phyloP scores from a whole-genome alignment of 192 early-diverging fungal genomes.

The Helicostylum pulchrum region DNA sequence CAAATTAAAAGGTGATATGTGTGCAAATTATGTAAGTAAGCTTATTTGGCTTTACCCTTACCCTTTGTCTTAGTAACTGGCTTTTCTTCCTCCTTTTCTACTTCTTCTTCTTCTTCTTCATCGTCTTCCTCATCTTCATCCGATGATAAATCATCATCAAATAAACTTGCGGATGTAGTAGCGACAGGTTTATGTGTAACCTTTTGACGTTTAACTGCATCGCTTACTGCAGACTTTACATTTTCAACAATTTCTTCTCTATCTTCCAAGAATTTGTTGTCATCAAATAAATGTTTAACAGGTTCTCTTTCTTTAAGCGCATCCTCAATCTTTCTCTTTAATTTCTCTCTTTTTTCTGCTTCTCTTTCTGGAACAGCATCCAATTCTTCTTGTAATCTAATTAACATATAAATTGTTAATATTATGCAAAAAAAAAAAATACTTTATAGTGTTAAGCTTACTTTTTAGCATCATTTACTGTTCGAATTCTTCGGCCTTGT shows the following conservation, averaged over 20 bases:
- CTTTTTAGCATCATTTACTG: conserved; percentile 86
- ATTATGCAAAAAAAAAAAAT: neutral
- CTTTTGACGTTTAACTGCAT: conserved; percentile 31
- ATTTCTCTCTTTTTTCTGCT: conserved; percentile 53
- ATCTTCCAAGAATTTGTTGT: conserved; percentile 67
- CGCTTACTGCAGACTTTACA: conserved; percentile 54
- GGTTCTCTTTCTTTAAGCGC: conserved; percentile 59
- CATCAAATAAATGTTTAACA: conserved; percentile 82
- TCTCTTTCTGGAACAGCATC: conserved; percentile 66
- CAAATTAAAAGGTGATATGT: too few relatives aligned
- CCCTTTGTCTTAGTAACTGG: neutral
- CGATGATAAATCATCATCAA: conserved; percentile 16
- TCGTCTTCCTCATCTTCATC: conserved; percentile 23
- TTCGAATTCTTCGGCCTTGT: conserved; percentile 82
- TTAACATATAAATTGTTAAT: conserved; percentile 8
- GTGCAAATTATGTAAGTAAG: too few relatives aligned
- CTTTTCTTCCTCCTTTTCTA: neutral
- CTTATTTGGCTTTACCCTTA: conserved; percentile 21
- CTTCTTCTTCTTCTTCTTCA: conserved; percentile 19
- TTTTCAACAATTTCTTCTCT: conserved; percentile 64
- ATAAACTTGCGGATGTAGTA: conserved; percentile 11
- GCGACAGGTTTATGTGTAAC: neutral
- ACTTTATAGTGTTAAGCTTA: conserved; percentile 33
- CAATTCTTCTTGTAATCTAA: conserved; percentile 68
- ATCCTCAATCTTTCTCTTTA: conserved; percentile 79